Evolutionary conservation across 2,329 filamentous ascomycete species (phyloP).

Genomic region (Alternaria sp.): DNA sequence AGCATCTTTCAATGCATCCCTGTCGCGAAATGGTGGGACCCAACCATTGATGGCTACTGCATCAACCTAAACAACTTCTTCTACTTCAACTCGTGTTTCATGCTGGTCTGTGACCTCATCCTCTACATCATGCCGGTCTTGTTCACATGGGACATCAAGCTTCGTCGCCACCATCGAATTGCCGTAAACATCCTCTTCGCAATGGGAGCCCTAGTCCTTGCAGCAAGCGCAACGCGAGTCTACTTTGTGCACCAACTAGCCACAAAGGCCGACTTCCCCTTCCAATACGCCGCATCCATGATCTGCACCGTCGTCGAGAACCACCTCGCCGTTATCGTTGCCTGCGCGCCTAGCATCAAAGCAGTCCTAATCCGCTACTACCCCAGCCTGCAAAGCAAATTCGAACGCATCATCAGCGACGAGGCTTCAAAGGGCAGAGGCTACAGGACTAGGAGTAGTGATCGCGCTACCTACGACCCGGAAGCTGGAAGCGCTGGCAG

Average conservation of each 20-base stretch:
- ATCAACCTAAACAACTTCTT: constrained; percentile 50
- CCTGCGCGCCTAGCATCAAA: constrained; percentile 49
- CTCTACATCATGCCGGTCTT: constrained; percentile 52
- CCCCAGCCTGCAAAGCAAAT: constrained; percentile 34
- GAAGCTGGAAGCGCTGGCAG: neutral
- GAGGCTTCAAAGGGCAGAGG: constrained; percentile 6
- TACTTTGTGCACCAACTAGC: constrained; percentile 39
- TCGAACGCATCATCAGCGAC: constrained; percentile 26
- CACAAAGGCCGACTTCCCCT: constrained; percentile 37
- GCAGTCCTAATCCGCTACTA: constrained; percentile 37
- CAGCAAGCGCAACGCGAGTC: constrained; percentile 39
- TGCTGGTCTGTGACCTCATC: constrained; percentile 51
- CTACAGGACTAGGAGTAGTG: constrained; percentile 1
- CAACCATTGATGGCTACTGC: constrained; percentile 40
- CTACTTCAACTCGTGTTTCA: constrained; percentile 50
- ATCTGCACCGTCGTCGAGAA: constrained; percentile 50
- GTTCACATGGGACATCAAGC: constrained; percentile 50
- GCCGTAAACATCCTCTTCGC: constrained; percentile 49
- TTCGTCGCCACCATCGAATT: constrained; percentile 43
- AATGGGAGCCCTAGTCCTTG: constrained; percentile 45
- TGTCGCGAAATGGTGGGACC: constrained; percentile 45
- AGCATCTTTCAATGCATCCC: constrained; percentile 51
- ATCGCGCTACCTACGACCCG: constrained; percentile 9
- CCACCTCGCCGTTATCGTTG: constrained; percentile 49
- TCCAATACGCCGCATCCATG: constrained; percentile 40